Percentiles rank a stretch among this genome's conserved stretches.
phyloP scores from a whole-genome alignment of 768 basidiomycete species.

The Cystobasidium onofrii region DNA sequence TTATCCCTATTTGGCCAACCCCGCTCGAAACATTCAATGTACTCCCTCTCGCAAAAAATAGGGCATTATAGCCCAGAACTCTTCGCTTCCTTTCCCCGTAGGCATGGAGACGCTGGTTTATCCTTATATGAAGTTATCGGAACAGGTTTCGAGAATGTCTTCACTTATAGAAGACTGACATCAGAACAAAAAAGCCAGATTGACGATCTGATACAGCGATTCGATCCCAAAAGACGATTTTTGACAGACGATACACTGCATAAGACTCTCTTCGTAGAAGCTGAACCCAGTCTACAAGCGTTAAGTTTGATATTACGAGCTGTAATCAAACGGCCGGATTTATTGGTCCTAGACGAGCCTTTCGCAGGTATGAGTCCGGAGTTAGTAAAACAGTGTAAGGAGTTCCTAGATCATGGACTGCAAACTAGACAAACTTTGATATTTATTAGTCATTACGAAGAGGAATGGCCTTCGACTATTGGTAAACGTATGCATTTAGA shows the following conservation, averaged over 20 bases:
- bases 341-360: conserved; percentile 82
- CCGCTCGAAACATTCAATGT: conserved; percentile 60
- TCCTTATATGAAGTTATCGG: conserved; percentile 62
- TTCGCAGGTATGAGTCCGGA: conserved; percentile 83
- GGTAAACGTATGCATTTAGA: conserved; percentile 16
- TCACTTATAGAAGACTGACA: conserved; percentile 52
- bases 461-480: conserved; percentile 31
- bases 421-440: conserved; percentile 62
- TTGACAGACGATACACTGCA: conserved; percentile 55
- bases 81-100: conserved; percentile 71
- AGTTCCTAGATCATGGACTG: conserved; percentile 55
- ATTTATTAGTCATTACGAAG: conserved; percentile 54
- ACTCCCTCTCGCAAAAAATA: background rate
- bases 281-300: conserved; percentile 68
- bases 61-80: conserved; percentile 83
- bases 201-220: conserved; percentile 56
- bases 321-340: conserved; percentile 61
- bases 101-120: conserved; percentile 33
- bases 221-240: conserved; percentile 46
- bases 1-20: conserved; percentile 59
- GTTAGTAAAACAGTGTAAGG: conserved; percentile 61
- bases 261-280: conserved; percentile 57
- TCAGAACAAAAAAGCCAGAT: conserved; percentile 50
- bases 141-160: conserved; percentile 83
- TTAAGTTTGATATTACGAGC: conserved; percentile 77